Conservation (phyloP, 129 eudicot genomes). For the Heracleum sosnowskyi region DNA sequence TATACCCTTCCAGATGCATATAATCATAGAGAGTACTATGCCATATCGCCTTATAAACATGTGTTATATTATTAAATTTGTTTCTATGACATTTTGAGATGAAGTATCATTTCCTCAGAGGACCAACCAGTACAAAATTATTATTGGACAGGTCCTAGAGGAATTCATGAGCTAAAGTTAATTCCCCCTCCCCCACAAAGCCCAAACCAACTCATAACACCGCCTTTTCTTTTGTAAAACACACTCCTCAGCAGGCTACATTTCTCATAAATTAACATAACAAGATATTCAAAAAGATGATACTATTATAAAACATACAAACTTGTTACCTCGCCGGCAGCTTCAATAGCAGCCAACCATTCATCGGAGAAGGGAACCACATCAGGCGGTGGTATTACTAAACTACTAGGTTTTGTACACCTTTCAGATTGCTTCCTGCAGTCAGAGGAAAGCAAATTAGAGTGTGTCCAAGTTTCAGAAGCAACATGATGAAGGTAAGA, state of each 20-base stretch:
- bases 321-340: slow-evolving; percentile 90
- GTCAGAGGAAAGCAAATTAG: slow-evolving; percentile 11
- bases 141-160: neutral
- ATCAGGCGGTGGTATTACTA: slow-evolving; percentile 41
- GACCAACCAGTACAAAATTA: neutral
- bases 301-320: neutral
- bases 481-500: neutral
- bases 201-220: neutral
- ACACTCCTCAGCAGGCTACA: neutral
- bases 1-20: neutral
- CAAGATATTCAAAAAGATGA: neutral
- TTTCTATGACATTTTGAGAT: neutral
- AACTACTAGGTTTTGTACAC: slow-evolving; percentile 22
- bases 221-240: neutral
- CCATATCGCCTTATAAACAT: neutral
- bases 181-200: neutral
- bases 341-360: slow-evolving; percentile 97
- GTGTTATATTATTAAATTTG: no score
- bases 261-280: neutral
- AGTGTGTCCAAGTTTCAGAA: slow-evolving; percentile 9
- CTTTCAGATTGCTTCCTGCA: slow-evolving; percentile 41
- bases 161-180: neutral
- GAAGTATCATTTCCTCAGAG: neutral
- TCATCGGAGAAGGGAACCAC: slow-evolving; percentile 94
- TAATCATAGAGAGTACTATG: neutral